Evolutionary conservation across 2,329 filamentous ascomycete species (phyloP).

Genomic region (Colletotrichum echinochloae): DNA sequence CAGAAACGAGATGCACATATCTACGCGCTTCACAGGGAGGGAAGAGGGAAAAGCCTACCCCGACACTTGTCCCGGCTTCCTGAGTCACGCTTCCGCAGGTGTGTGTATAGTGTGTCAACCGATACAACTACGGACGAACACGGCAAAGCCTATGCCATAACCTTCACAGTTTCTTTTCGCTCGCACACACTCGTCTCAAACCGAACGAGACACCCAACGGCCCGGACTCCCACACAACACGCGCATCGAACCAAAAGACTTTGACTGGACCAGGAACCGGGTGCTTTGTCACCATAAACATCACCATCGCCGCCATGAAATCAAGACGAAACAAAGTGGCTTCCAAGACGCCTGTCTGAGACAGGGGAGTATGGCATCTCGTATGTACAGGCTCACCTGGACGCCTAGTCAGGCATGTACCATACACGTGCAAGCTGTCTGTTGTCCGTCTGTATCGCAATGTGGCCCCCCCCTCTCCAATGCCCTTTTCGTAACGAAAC

Average conservation of each 20-base stretch:
- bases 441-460: constrained; percentile 7
- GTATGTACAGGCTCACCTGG: constrained; percentile 39
- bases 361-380: constrained; percentile 42
- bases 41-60: not conserved
- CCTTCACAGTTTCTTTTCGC: not conserved
- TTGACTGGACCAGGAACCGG: not conserved
- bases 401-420: constrained; percentile 20
- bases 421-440: constrained; percentile 1
- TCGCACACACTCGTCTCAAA: not conserved
- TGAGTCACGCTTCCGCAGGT: not conserved
- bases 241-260: constrained; percentile 2
- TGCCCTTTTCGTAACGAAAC: constrained; percentile 27
- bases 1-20: not conserved
- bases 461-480: constrained; percentile 4
- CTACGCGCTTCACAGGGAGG: not conserved
- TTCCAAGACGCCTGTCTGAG: constrained; percentile 33
- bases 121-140: constrained; percentile 11
- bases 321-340: not conserved
- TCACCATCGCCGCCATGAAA: not conserved
- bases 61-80: not conserved
- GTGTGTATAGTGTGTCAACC: not conserved
- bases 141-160: not conserved
- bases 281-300: not conserved
- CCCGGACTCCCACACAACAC: constrained; percentile 1
- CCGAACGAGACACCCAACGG: constrained; percentile 31